phyloP scores from a whole-genome alignment of 306 rosid genomes.

The Citrullus amarus region DNA sequence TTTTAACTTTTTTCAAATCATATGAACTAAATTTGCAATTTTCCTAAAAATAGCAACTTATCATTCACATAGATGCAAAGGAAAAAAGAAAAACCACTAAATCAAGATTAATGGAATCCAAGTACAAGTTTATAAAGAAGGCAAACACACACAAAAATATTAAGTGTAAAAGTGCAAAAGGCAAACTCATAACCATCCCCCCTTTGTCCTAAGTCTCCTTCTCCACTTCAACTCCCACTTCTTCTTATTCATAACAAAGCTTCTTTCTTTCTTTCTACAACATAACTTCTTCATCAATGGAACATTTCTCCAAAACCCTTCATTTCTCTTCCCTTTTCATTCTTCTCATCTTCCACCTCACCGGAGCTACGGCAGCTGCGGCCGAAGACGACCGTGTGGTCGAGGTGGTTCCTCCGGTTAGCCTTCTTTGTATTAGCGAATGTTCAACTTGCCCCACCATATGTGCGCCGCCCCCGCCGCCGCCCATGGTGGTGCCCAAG shows the following conservation, averaged over 20 bases:
- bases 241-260: neutral
- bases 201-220: neutral
- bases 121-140: neutral
- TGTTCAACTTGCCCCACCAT: constrained; percentile 69
- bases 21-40: too few relatives aligned
- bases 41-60: too few relatives aligned
- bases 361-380: neutral
- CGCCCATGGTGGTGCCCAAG: neutral
- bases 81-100: neutral
- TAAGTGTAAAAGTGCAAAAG: neutral
- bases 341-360: neutral
- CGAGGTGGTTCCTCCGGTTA: constrained; percentile 17
- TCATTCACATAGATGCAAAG: too few relatives aligned
- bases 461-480: constrained; percentile 64
- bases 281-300: neutral
- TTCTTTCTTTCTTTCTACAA: constrained; percentile 1
- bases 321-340: neutral
- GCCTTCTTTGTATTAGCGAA: constrained; percentile 53
- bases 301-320: neutral
- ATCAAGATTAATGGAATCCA: neutral
- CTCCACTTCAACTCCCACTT: neutral
- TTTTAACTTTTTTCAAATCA: too few relatives aligned
- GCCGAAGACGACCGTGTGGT: constrained; percentile 16
- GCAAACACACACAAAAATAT: neutral
- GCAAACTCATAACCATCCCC: neutral